Conservation (phyloP, 805 yeast species). For the Saturnispora sanitii region DNA sequence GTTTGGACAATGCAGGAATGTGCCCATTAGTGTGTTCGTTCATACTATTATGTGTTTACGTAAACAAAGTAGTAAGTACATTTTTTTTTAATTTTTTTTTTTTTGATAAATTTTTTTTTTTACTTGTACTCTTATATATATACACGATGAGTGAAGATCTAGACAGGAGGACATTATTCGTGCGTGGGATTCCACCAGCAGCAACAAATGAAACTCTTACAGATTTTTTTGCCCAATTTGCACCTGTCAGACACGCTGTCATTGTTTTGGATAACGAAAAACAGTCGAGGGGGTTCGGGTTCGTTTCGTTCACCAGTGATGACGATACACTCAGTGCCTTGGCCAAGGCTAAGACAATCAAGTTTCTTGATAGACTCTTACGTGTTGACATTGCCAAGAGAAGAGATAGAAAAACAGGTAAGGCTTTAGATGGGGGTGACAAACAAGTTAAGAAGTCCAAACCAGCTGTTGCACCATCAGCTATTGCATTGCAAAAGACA, state of each 20-base stretch:
- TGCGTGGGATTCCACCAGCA: conserved; percentile 70
- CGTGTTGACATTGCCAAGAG: conserved; percentile 85
- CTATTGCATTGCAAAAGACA: conserved; percentile 36
- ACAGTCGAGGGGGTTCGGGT: conserved; percentile 88
- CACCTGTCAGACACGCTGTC: conserved; percentile 92
- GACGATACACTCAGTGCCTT: conserved; percentile 79
- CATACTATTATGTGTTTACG: too few relatives aligned
- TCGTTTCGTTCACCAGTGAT: conserved; percentile 77
- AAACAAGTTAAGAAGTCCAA: conserved; percentile 17
- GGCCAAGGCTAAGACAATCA: conserved; percentile 51
- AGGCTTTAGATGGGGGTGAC: conserved; percentile 10
- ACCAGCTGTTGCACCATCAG: conserved; percentile 13
- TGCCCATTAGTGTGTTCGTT: too few relatives aligned
- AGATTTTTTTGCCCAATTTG: conserved; percentile 81
- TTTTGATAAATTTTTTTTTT: background rate
- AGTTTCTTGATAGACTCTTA: conserved; percentile 55
- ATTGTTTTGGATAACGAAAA: conserved; percentile 71
- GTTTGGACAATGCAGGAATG: too few relatives aligned
- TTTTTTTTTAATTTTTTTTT: conserved; percentile 9
- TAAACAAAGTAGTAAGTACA: background rate
- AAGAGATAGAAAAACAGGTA: conserved; percentile 59
- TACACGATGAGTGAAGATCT: conserved; percentile 21
- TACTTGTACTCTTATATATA: background rate
- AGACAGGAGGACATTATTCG: conserved; percentile 65
- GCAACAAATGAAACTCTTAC: conserved; percentile 77